Evolutionary conservation across 805 yeast species (phyloP), one percentile per base, ranked within the genome.

Genomic region (Wickerhamiella azyma): DNA sequence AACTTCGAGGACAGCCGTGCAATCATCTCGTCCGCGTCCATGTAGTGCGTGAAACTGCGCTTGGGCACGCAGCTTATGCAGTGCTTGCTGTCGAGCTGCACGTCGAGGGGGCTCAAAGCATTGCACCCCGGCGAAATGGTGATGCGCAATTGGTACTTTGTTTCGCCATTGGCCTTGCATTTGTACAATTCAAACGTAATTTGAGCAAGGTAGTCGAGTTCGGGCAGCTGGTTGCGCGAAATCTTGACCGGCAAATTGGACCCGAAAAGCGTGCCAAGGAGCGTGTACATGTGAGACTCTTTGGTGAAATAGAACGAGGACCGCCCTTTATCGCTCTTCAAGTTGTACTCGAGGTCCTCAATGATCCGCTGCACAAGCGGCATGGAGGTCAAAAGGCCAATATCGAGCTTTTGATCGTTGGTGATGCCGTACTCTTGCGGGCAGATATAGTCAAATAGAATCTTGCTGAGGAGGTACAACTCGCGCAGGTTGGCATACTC

Each of bases 341-440:
- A 80, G 75, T 89, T 86, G 42, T 75, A 74, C 48, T 81, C 77
- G 39, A 92, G 77, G 59, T 92, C 97, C 29, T 71, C 67, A 43
- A 92, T 62, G 35, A 92, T 81, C 63, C 85, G 94, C 61, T 79
- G 83, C 1, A 96, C 94, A 55, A 92, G 71, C 1, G 99, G 99
- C 56, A 92, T 71, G 2, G 96, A 85, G 0, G 99, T 92, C 55
- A 92, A 68, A 48, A 92, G 68, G 4, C 99, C 99, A 66, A 92
- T 92, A 60, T 92, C 99, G 50, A 92, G 72, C 60, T 92, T 92
- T 63, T 92, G 98, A 56, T 81, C 80, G 58, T 86, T 94, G 53
- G 88, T 85, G 55, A 92, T 92, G 52, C 99, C 99, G 60, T 92
- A 92, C 60, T 92, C 99, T 63, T 92, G 97, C 9, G 99, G 99